phyloP scores from a whole-genome alignment of 352 stramenopile species.

The Pythium guiyangense region DNA sequence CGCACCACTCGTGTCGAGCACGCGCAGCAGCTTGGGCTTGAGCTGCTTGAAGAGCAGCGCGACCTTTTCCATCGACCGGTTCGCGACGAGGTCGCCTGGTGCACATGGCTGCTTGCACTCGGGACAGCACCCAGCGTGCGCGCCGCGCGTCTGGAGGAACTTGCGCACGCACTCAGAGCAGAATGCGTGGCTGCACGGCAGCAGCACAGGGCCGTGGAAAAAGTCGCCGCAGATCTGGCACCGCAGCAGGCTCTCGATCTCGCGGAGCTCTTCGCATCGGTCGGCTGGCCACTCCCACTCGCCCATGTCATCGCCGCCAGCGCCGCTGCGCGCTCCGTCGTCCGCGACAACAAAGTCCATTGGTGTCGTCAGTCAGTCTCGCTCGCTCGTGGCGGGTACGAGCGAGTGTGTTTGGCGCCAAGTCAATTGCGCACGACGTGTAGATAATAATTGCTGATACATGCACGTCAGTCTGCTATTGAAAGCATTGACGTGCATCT shows the following conservation, averaged over 20 bases:
- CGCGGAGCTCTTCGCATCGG: conserved; percentile 45
- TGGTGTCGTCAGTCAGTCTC: neutral
- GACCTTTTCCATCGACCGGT: conserved; percentile 72
- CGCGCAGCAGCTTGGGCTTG: conserved; percentile 59
- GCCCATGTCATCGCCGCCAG: conserved; percentile 29
- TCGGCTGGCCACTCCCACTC: conserved; percentile 72
- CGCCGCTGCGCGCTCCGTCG: neutral
- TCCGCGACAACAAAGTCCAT: conserved; percentile 14
- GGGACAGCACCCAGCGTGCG: conserved; percentile 63
- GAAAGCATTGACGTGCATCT: neutral
- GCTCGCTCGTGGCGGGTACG: neutral
- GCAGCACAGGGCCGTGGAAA: conserved; percentile 73
- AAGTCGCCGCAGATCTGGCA: conserved; percentile 85
- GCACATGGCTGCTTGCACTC: conserved; percentile 73
- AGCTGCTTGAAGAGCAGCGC: conserved; percentile 57
- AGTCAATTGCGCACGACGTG: neutral
- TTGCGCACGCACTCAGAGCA: conserved; percentile 81
- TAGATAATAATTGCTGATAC: neutral
- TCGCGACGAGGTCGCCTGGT: conserved; percentile 55
- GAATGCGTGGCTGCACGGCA: conserved; percentile 79
- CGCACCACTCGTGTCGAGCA: conserved; percentile 26
- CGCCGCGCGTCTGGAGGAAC: conserved; percentile 67
- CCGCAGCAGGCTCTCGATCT: conserved; percentile 72
- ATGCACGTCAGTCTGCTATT: neutral
- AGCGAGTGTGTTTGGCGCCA: neutral